phyloP scores from a whole-genome alignment of 176 grass and related monocot genomes.

The Raddia distichophylla region DNA sequence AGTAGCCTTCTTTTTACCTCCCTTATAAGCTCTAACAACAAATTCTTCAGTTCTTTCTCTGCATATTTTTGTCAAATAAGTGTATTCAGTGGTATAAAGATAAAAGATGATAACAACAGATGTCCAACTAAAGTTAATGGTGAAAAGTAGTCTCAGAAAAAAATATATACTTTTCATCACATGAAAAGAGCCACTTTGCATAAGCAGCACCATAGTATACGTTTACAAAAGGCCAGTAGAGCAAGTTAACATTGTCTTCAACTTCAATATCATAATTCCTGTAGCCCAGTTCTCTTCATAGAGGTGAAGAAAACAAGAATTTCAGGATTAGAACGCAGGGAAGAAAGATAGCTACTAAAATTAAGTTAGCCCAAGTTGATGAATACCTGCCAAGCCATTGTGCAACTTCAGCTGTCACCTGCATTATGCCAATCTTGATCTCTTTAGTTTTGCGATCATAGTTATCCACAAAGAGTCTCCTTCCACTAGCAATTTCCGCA shows the following conservation, averaged over 20 bases:
- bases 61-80: slow-evolving; percentile 46
- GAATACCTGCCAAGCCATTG: slow-evolving; percentile 82
- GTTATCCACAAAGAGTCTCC: slow-evolving; percentile 69
- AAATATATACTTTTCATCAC: slow-evolving; percentile 82
- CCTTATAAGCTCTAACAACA: slow-evolving; percentile 92
- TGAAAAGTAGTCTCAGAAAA: slow-evolving; percentile 7
- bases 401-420: slow-evolving; percentile 78
- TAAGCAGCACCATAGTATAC: slow-evolving; percentile 96
- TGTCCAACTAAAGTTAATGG: not conserved
- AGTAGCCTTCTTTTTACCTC: slow-evolving; percentile 79
- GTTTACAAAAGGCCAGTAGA: slow-evolving; percentile 93
- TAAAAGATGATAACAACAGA: slow-evolving; percentile 14
- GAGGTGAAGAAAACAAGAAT: slow-evolving; percentile 34
- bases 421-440: slow-evolving; percentile 80
- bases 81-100: slow-evolving; percentile 35
- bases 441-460: slow-evolving; percentile 82
- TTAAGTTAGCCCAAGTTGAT: slow-evolving; percentile 25
- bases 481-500: slow-evolving; percentile 81
- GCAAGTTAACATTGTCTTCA: slow-evolving; percentile 63
- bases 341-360: slow-evolving; percentile 31
- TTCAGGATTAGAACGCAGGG: slow-evolving; percentile 26
- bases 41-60: slow-evolving; percentile 99
- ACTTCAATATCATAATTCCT: slow-evolving; percentile 66
- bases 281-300: slow-evolving; percentile 85
- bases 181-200: slow-evolving; percentile 88